Evolutionary conservation across 352 stramenopile genomes (phyloP).

Genomic region (Phytophthora cryptogea): DNA sequence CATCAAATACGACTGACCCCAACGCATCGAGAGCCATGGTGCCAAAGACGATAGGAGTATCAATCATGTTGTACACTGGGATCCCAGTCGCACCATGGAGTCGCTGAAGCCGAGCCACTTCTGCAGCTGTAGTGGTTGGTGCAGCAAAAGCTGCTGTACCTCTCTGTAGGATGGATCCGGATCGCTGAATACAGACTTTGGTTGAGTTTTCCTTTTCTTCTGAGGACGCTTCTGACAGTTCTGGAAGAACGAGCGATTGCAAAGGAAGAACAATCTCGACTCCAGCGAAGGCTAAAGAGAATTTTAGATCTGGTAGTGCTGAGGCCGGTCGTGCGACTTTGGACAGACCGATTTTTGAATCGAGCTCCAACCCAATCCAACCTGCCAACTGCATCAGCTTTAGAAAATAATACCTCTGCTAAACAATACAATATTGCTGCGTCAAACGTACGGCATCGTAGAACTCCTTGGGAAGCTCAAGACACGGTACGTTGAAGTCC

Average conservation of each 20-base stretch:
- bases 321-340: slow-evolving; percentile 32
- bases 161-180: slow-evolving; percentile 56
- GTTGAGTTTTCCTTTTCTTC: slow-evolving; percentile 13
- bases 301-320: slow-evolving; percentile 45
- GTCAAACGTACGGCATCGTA: slow-evolving; percentile 50
- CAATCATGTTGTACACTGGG: slow-evolving; percentile 73
- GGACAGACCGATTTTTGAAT: slow-evolving; percentile 49
- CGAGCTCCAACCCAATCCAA: slow-evolving; percentile 53
- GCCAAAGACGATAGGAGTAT: slow-evolving; percentile 65
- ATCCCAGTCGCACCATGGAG: slow-evolving; percentile 53
- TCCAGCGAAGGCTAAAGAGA: slow-evolving; percentile 48
- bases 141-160: slow-evolving; percentile 51
- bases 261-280: slow-evolving; percentile 44
- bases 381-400: slow-evolving; percentile 45
- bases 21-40: slow-evolving; percentile 55
- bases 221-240: slow-evolving; percentile 22
- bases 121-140: slow-evolving; percentile 44
- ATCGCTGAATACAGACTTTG: slow-evolving; percentile 60
- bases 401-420: not conserved
- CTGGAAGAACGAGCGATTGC: slow-evolving; percentile 43
- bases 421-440: not conserved
- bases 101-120: slow-evolving; percentile 49
- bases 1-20: slow-evolving; percentile 52
- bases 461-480: slow-evolving; percentile 64
- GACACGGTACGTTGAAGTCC: slow-evolving; percentile 64